Evolutionary conservation across 2,329 filamentous ascomycete species (phyloP).

Genomic region (Pseudogymnoascus sp.): DNA sequence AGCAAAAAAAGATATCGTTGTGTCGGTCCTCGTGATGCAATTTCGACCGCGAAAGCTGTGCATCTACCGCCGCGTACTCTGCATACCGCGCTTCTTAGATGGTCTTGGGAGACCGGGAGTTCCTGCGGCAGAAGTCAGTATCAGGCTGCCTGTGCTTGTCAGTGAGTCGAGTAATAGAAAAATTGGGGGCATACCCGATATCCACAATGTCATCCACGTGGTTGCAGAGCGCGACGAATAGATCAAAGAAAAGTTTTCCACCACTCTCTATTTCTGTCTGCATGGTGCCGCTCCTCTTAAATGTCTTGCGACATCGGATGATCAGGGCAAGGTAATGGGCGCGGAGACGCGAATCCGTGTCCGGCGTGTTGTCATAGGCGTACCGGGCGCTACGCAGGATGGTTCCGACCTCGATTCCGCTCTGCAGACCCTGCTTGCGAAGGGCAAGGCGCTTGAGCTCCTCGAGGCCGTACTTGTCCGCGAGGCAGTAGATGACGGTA

Average conservation of each 20-base stretch:
- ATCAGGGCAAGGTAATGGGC: constrained; percentile 96
- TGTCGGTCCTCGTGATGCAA: constrained; percentile 24
- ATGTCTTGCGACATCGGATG: constrained; percentile 93
- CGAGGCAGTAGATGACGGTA: constrained; percentile 89
- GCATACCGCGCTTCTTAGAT: constrained; percentile 35
- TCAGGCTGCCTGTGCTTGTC: constrained; percentile 14
- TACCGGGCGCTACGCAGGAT: constrained; percentile 90
- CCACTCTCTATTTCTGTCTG: constrained; percentile 97
- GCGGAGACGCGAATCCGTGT: constrained; percentile 84
- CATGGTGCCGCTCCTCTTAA: constrained; percentile 98
- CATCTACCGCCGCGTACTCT: constrained; percentile 21
- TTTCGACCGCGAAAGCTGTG: constrained; percentile 24
- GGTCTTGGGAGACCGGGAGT: constrained; percentile 43
- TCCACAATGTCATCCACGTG: constrained; percentile 94
- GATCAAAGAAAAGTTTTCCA: constrained; percentile 91
- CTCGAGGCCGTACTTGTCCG: constrained; percentile 82
- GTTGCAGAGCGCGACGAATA: constrained; percentile 97
- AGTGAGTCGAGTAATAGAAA: constrained; percentile 16
- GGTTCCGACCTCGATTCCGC: constrained; percentile 82
- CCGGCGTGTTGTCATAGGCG: constrained; percentile 90
- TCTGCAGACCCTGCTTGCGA: constrained; percentile 89
- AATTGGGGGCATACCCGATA: constrained; percentile 41
- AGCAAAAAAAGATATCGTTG: neutral
- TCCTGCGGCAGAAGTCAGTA: constrained; percentile 30
- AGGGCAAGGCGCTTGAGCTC: constrained; percentile 86